phyloP scores from a whole-genome alignment of 176 grass and related monocot genomes.

The Elymus sibiricus region DNA sequence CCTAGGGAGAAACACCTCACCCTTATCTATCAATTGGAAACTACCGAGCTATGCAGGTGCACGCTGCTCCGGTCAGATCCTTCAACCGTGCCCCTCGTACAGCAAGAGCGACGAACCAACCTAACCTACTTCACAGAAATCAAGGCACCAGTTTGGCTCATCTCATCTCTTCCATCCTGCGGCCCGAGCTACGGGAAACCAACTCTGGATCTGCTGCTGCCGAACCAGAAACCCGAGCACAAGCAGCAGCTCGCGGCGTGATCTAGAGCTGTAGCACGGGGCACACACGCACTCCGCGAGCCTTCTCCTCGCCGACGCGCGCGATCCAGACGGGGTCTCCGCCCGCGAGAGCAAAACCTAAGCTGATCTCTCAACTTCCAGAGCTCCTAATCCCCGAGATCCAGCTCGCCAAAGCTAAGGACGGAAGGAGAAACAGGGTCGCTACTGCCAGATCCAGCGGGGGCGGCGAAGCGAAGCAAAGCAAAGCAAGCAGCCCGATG shows the following conservation, averaged over 20 bases:
- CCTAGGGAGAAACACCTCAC: background rate
- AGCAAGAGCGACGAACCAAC: too few species aligned
- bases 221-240: background rate
- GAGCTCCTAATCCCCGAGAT: background rate
- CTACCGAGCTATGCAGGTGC: background rate
- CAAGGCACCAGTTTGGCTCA: background rate
- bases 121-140: fast-evolving
- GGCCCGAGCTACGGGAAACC: background rate
- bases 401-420: background rate
- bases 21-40: background rate
- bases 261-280: background rate
- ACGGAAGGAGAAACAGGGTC: background rate
- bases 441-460: background rate
- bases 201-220: background rate
- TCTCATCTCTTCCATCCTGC: background rate
- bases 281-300: background rate
- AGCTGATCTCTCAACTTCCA: background rate
- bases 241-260: background rate
- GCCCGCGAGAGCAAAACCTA: background rate
- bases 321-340: background rate
- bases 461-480: background rate
- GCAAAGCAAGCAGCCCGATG: background rate
- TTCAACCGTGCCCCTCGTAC: background rate
- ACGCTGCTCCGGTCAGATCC: background rate
- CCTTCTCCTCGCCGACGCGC: background rate